Conservation (phyloP, 768 basidiomycete genomes). For the Phlegmacium glaucopus region DNA sequence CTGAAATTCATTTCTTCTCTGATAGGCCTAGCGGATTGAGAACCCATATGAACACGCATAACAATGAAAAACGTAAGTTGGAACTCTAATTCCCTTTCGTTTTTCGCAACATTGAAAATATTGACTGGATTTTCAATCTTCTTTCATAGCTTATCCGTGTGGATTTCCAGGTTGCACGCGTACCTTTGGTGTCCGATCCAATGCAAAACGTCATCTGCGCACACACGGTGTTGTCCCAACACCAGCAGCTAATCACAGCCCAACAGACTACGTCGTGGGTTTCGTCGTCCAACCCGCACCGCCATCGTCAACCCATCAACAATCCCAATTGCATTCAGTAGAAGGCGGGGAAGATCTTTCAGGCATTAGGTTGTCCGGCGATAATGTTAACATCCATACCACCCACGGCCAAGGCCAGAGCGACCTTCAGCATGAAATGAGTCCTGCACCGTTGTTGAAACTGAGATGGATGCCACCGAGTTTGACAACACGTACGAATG, state of each 20-base stretch:
- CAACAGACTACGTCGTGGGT: conserved; percentile 31
- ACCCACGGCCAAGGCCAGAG: no score
- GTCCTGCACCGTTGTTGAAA: conserved; percentile 18
- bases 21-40: conserved; percentile 50
- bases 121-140: neutral
- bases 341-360: neutral
- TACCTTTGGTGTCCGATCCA: conserved; percentile 75
- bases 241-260: conserved; percentile 5
- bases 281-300: conserved; percentile 36
- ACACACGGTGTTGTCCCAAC: conserved; percentile 56
- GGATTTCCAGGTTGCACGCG: conserved; percentile 58
- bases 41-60: conserved; percentile 60
- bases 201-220: conserved; percentile 75
- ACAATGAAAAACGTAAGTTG: conserved; percentile 46
- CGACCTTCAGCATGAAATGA: neutral
- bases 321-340: neutral
- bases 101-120: no score
- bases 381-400: neutral
- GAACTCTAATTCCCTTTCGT: no score
- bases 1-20: neutral
- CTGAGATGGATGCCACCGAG: conserved; percentile 43
- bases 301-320: conserved; percentile 1
- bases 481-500: conserved; percentile 26
- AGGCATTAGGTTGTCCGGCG: no score
- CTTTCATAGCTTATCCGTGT: conserved; percentile 45